Evolutionary conservation across 2,329 filamentous ascomycete genomes (phyloP), one percentile per base, ranked within the genome.

Genomic region (Orbilia brochopaga): DNA sequence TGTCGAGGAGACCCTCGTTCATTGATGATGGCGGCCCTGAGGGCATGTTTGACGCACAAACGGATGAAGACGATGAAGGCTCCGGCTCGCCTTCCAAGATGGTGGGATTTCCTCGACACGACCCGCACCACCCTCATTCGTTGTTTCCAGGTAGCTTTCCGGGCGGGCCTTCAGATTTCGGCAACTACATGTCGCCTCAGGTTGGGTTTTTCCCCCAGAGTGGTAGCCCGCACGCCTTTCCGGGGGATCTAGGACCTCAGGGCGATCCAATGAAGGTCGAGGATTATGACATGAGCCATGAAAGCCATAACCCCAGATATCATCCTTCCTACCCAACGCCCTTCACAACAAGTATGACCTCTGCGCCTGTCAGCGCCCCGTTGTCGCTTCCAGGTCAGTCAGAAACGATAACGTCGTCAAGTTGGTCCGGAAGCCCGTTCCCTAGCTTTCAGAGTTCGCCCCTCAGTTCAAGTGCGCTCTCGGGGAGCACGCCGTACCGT

Each of bases 81-180:
- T 72, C 50, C 17, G 30, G 24, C 15, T 53, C 67, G 19, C 55
- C 60, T 24, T 64, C 60, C 8, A 72, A 65, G 44, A 72, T 72
- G 17, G 67, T 50, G 8, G 52, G 60, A 21, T 72, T 65, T 53
- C 51, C 60, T 32, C 60, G 67, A 61, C 60, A 65, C 53, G 67
- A 72, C 37, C 60, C 67, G 15, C 67, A 72, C 52, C 55, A 72
- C 35, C 60, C 60, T 8, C 67, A 72, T 23, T 15, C 54, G n/a
- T 72, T 72, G 24, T 60, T 72, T 57, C 67, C 67, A n/a, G 56
- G 60, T 27, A 65, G 67, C 30, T 72, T 65, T 51, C 52, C 67
- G 2, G 51, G 67, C n/a, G 67, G 60, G n/a, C 67, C 67, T 11
- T 53, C 67, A 4, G 67, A 72, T 51, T 72, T n/a, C n/a, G n/a